Base-by-base conservation (phyloP, 2,329 filamentous ascomycete genomes). In the Apiospora malaysiana region DNA sequence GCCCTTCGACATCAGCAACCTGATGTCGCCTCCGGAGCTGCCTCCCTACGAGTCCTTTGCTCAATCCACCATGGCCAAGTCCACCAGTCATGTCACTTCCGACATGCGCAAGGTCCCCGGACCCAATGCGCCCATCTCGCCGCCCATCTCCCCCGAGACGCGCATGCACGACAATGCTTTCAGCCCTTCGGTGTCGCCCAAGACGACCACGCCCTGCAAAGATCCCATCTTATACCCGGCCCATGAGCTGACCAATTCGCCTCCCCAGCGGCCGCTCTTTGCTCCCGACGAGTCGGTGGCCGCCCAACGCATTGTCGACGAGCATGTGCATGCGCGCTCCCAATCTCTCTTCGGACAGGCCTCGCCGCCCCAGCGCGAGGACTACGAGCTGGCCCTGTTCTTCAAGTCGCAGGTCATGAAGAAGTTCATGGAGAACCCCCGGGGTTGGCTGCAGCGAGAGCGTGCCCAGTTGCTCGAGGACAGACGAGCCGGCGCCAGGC, bases 1-100 rank as follows among this genome's bases (percentile, higher is more conserved):
- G 74, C 75, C 78, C 2, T 76, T 85, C 69, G 83, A 86, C 72
- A 87, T 88, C 74, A 85, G 79, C 81, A 90, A 83, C 72, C 81
- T 91, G 71, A 90, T 91, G 85, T 91, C 89, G 27, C 89, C 89
- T 43, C 89, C 89, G 27, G 89, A 90, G 47, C 82, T 83, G n/a
- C 78, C 83, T 45, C 84, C 83, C 67, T 80, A 83, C 49, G 88
- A 91, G 73, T 88, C 80, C 75, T 91, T 90, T 78, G 79, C 75
- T 66, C 80, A 82, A 49, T 71, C 73, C 69, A 72, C 71, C n/a
- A 73, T 70, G 66, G 71, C 74, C 32, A 76, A 72, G 73, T 71
- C 77, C 69, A 77, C 71, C 69, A 73, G 74, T 69, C 70, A 77
- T 68, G 68, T 75, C 66, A 68, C 76, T 67, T 77, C 78, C 68